phyloP scores from a whole-genome alignment of 192 early-diverging fungal species.

The Pilobolus umbonatus region DNA sequence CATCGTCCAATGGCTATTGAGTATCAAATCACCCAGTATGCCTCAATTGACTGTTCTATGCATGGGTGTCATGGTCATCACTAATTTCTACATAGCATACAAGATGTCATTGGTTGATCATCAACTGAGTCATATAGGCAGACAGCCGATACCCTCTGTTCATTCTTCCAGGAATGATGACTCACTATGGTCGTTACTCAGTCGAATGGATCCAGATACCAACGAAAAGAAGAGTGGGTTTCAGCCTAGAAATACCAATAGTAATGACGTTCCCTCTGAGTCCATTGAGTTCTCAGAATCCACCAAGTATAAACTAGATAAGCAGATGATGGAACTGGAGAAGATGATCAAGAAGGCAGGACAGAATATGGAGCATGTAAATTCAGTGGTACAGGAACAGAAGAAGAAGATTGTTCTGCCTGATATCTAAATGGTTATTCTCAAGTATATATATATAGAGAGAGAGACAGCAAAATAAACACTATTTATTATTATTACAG shows the following conservation, averaged over 20 bases:
- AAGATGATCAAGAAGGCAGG: slow-evolving; percentile 19
- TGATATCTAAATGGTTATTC: too few species aligned
- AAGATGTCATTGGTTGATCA: slow-evolving; percentile 13
- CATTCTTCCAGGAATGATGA: background rate
- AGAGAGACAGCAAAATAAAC: too few species aligned
- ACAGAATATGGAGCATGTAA: slow-evolving; percentile 18
- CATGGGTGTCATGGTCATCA: slow-evolving; percentile 14
- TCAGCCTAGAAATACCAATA: background rate
- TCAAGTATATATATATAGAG: too few species aligned
- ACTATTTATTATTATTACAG: too few species aligned
- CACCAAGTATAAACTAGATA: slow-evolving; percentile 12
- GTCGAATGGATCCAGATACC: slow-evolving; percentile 13
- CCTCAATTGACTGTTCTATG: slow-evolving; percentile 12
- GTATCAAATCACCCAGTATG: background rate
- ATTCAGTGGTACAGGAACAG: slow-evolving; percentile 13
- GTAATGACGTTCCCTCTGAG: background rate
- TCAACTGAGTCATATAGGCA: background rate
- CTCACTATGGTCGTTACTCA: slow-evolving; percentile 3
- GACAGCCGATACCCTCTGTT: too few species aligned
- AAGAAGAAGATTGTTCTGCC: slow-evolving; percentile 5
- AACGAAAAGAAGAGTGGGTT: background rate
- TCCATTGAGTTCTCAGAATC: background rate
- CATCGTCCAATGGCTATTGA: background rate
- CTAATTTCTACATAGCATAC: slow-evolving; percentile 14
- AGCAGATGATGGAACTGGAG: slow-evolving; percentile 17